Evolutionary conservation across 1,139 yeast genomes (phyloP).

Genomic region (Candida dubliniensis): DNA sequence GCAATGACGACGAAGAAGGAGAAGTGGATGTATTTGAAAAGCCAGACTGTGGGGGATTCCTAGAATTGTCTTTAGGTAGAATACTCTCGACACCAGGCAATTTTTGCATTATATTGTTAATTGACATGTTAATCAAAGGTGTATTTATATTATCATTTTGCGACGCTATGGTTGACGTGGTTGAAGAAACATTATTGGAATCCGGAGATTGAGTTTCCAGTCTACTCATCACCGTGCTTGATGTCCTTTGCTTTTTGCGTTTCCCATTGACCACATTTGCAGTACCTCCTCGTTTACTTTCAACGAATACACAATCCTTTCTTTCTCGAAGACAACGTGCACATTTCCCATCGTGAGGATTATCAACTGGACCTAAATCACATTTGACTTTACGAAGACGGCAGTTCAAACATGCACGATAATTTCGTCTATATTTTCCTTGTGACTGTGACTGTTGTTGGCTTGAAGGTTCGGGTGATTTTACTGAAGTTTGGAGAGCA

Average conservation of each 20-base stretch:
- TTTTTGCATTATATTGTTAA: not conserved
- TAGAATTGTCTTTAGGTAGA: not conserved
- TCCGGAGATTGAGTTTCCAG: not conserved
- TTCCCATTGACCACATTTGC: conserved; percentile 46
- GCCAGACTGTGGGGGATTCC: not conserved
- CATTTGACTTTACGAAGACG: conserved; percentile 81
- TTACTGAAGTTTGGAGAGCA: no score
- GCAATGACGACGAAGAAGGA: not conserved
- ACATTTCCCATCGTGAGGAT: conserved; percentile 82
- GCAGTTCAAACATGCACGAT: conserved; percentile 83
- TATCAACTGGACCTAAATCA: conserved; percentile 74
- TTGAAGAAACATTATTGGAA: not conserved
- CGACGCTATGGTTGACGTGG: not conserved
- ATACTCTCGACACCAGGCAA: conserved; percentile 11
- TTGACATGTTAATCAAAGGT: conserved; percentile 3
- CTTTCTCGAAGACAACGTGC: conserved; percentile 80
- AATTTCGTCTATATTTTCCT: conserved; percentile 55
- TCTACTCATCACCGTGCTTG: not conserved
- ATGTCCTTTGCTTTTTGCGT: conserved; percentile 17
- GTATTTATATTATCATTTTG: conserved; percentile 5
- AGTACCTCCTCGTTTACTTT: conserved; percentile 58
- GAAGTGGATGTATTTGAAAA: not conserved
- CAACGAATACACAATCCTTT: conserved; percentile 76
- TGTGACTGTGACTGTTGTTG: conserved; percentile 2
- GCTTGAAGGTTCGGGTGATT: not conserved